Evolutionary conservation across 176 grass and related monocot species (phyloP).

Genomic region (Triticum timopheevii): DNA sequence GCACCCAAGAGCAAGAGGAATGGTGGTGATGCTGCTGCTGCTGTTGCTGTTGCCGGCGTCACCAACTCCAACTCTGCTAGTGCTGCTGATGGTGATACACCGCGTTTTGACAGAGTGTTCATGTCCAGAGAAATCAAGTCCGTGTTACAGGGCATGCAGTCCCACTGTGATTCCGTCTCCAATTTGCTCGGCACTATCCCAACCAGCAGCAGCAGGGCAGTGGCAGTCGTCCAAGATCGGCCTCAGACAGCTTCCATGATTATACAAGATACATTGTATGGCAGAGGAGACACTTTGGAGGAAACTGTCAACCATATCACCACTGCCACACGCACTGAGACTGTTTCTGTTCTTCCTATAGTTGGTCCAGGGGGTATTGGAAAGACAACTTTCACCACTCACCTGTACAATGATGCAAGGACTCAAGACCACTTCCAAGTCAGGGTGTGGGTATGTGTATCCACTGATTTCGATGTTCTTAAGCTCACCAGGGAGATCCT

Average conservation of each 20-base stretch:
- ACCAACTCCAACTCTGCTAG: neutral
- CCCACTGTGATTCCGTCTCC: neutral
- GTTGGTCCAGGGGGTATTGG: neutral
- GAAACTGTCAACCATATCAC: neutral
- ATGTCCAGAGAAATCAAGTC: no score
- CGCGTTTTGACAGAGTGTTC: no score
- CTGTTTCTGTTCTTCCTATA: neutral
- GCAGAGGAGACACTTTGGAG: neutral
- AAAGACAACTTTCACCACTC: no score
- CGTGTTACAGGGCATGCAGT: no score
- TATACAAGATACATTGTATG: neutral
- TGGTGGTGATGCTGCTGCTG: neutral
- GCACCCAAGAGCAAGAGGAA: neutral
- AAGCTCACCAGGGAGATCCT: neutral
- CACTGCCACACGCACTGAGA: neutral
- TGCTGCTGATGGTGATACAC: neutral
- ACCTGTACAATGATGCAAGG: no score
- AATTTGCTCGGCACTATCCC: neutral
- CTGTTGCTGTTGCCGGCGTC: neutral
- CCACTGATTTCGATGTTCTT: no score
- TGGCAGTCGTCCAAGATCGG: accelerated
- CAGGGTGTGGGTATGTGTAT: neutral
- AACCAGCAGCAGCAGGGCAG: neutral
- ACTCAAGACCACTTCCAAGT: neutral
- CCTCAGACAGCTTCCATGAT: neutral